phyloP scores from a whole-genome alignment of 2,329 filamentous ascomycete genomes.

The Trichophyton simii region DNA sequence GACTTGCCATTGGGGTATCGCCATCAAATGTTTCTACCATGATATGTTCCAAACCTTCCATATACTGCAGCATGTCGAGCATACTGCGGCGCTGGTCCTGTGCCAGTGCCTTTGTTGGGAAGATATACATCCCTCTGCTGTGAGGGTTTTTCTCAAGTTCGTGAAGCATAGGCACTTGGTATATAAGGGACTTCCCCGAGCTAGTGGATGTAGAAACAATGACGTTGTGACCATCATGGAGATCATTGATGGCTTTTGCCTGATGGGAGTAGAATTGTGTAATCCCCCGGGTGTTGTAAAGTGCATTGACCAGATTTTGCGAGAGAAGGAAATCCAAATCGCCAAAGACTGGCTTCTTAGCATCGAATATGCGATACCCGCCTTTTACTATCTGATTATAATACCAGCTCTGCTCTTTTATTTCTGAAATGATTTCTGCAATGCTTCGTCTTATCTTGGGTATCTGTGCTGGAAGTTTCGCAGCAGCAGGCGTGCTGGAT shows the following conservation, averaged over 20 bases:
- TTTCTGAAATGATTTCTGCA: constrained; percentile 70
- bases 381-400: constrained; percentile 84
- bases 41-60: constrained; percentile 61
- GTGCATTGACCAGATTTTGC: constrained; percentile 83
- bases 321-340: constrained; percentile 77
- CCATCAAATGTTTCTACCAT: constrained; percentile 92
- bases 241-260: constrained; percentile 78
- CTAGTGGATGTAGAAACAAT: constrained; percentile 92
- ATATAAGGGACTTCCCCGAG: constrained; percentile 96
- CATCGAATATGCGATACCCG: constrained; percentile 80
- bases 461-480: constrained; percentile 54
- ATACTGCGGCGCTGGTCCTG: constrained; percentile 87
- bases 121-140: constrained; percentile 90
- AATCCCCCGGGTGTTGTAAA: constrained; percentile 86
- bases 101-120: constrained; percentile 89
- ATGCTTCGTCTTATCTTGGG: constrained; percentile 69
- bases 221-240: constrained; percentile 71
- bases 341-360: constrained; percentile 68
- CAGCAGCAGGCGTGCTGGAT: constrained; percentile 28
- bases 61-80: constrained; percentile 68
- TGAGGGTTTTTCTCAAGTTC: constrained; percentile 65
- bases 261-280: constrained; percentile 82
- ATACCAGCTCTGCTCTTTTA: constrained; percentile 78
- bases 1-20: constrained; percentile 71
- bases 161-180: constrained; percentile 83